Evolutionary conservation across 139 green algal species (phyloP), one percentile per base, ranked within the genome.

Genomic region (Picochlorum sp.): DNA sequence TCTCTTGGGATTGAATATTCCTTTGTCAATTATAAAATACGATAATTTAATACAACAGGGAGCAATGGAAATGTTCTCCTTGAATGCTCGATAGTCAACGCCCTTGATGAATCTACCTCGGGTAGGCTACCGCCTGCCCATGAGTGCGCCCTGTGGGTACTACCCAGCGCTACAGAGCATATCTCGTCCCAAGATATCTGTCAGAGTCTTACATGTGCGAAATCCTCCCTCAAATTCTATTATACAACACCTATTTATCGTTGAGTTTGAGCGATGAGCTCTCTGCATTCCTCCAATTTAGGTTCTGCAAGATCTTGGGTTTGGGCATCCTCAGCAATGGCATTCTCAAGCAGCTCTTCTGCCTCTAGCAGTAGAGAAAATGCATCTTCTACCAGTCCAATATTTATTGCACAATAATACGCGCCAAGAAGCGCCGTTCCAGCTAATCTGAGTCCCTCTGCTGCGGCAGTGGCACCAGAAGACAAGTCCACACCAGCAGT

Each of bases 401-500:
- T n/a, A n/a, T 32, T 23, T 59, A n/a, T 10, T 30, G 20, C 13
- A 59, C 51, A 59, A 6, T 34, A 16, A 38, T 34, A 30, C 0
- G 51, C 51, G 15, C 23, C 23, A 34, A 59, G 13, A 34, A 59
- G 26, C 41, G 51, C n/a, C 15, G 21, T 30, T n/a, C 51, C 51
- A 34, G 51, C 51, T n/a, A 59, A 34, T 32, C 23, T 59, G 21
- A 32, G 13, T n/a, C n/a, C 51, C 20, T 30, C 51, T 26, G 18
- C 47, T 56, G 47, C 18, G 47, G 47, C n/a, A 26, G 47, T 6
- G 13, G 18, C n/a, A 26, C n/a, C 6, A 8, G n/a, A 23, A 16
- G 18, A 21, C 24, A 73, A 15, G 58, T 78, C 64, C 30, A 74
- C 46, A 4, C 65, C 71, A 11, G 71, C 65, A 18, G 69, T 49